phyloP scores from a whole-genome alignment of 2,329 filamentous ascomycete species.

The Alternaria panax region DNA sequence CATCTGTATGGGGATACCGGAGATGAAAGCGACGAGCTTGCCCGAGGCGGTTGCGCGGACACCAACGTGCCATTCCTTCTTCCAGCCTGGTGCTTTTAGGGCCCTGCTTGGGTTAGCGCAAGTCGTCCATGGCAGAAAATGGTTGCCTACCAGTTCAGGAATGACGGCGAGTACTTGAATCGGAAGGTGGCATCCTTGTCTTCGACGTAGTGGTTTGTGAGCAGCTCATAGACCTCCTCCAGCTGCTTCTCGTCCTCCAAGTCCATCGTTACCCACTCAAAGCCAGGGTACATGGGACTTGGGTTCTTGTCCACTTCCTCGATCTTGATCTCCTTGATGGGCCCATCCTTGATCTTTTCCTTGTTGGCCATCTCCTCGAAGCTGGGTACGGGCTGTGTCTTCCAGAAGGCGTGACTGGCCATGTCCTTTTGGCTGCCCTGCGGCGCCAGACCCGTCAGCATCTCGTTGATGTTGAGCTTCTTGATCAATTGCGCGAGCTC shows the following conservation, averaged over 20 bases:
- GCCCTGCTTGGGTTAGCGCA: constrained; percentile 65
- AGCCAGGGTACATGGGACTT: constrained; percentile 74
- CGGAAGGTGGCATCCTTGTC: constrained; percentile 97
- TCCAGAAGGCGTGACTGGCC: constrained; percentile 98
- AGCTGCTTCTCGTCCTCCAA: constrained; percentile 77
- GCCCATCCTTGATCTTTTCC: constrained; percentile 72
- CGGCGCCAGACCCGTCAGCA: constrained; percentile 77
- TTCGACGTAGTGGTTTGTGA: constrained; percentile 95
- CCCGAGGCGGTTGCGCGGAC: constrained; percentile 83
- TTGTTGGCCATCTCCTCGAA: constrained; percentile 64
- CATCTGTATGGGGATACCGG: constrained; percentile 85
- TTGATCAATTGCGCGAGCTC: constrained; percentile 60
- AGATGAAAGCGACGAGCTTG: constrained; percentile 95
- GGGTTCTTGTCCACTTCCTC: constrained; percentile 82
- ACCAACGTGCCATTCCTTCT: constrained; percentile 91
- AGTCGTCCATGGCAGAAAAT: neutral
- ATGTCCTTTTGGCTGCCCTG: constrained; percentile 95
- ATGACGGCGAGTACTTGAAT: constrained; percentile 91
- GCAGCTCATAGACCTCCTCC: constrained; percentile 88
- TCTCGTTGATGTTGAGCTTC: constrained; percentile 72
- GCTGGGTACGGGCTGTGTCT: constrained; percentile 91
- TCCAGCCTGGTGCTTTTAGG: constrained; percentile 93
- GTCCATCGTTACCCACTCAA: constrained; percentile 94
- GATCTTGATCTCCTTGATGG: constrained; percentile 79
- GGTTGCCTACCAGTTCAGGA: constrained; percentile 79